Percentiles rank a stretch among this genome's conserved stretches.
Conservation (phyloP, 495 filamentous ascomycete genomes). For the Hypoxylon rickii region DNA sequence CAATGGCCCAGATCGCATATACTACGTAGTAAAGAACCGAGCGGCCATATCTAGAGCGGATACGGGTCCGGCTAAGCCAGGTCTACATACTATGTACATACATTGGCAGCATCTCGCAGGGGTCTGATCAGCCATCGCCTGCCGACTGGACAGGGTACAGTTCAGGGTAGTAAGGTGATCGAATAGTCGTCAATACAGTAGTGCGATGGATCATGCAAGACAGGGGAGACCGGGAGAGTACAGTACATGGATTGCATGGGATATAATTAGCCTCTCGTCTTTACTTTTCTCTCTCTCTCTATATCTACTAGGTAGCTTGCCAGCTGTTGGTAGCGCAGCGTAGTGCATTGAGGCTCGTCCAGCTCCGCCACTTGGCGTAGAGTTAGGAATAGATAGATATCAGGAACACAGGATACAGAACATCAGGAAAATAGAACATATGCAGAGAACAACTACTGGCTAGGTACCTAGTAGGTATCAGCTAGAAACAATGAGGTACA, state of each 20-base stretch:
- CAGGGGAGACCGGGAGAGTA: slow-evolving; percentile 30
- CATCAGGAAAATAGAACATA: no score
- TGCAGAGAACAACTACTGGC: neutral
- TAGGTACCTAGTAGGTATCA: no score
- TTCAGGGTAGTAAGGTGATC: slow-evolving; percentile 43
- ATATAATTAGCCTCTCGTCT: slow-evolving; percentile 39
- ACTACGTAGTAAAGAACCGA: slow-evolving; percentile 42
- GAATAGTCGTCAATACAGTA: slow-evolving; percentile 40
- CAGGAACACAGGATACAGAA: slow-evolving; percentile 1
- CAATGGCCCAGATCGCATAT: slow-evolving; percentile 43
- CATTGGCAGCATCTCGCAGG: slow-evolving; percentile 41
- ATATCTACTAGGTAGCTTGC: no score
- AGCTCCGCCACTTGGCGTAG: slow-evolving; percentile 33
- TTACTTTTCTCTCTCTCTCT: neutral
- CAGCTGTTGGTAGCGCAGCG: no score
- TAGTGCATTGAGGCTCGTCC: slow-evolving; percentile 26
- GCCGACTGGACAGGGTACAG: slow-evolving; percentile 38
- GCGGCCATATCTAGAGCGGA: slow-evolving; percentile 45
- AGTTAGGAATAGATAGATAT: slow-evolving; percentile 14
- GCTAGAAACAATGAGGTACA: no score
- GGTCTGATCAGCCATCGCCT: slow-evolving; percentile 41
- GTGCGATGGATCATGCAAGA: slow-evolving; percentile 39
- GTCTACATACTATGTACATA: slow-evolving; percentile 31
- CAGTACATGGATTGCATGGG: slow-evolving; percentile 22
- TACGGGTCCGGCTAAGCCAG: slow-evolving; percentile 44